Evolutionary conservation across 768 basidiomycete species (phyloP).

Genomic region (Podaxis sp.): DNA sequence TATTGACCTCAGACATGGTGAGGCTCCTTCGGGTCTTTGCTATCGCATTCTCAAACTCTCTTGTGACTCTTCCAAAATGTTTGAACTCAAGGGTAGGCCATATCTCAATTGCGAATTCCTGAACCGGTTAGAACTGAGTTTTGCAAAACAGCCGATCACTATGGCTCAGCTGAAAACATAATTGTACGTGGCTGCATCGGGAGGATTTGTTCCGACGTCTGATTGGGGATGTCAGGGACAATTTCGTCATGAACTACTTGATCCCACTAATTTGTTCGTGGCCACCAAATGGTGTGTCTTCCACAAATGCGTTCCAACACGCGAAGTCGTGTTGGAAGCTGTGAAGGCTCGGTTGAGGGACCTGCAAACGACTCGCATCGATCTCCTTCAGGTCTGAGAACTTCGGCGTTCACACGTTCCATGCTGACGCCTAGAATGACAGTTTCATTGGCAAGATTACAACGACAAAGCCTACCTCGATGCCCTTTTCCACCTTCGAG

Average conservation of each 20-base stretch:
- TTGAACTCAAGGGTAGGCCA: conserved; percentile 28
- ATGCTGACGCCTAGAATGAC: conserved; percentile 3
- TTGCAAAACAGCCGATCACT: conserved; percentile 69
- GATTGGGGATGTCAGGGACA: conserved; percentile 55
- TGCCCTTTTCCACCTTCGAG: conserved; percentile 50
- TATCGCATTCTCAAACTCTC: background rate
- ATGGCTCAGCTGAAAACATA: conserved; percentile 79
- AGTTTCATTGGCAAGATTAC: conserved; percentile 84
- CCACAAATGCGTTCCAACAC: conserved; percentile 46
- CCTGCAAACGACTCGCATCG: conserved; percentile 56
- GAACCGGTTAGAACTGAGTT: conserved; percentile 5
- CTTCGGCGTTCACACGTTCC: conserved; percentile 1
- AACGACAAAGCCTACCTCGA: conserved; percentile 39
- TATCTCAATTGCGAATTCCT: background rate
- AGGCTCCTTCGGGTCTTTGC: conserved; percentile 3
- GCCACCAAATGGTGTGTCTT: conserved; percentile 91
- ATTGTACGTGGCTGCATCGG: conserved; percentile 50
- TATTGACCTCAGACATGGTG: conserved; percentile 37
- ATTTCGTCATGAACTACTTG: conserved; percentile 50
- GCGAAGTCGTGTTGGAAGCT: conserved; percentile 57
- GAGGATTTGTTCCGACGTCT: background rate
- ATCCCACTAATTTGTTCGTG: conserved; percentile 50
- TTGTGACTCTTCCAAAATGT: background rate
- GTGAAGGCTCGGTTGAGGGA: conserved; percentile 67
- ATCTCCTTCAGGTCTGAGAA: conserved; percentile 64